phyloP scores from a whole-genome alignment of 306 rosid genomes.

The Trichosanthes cucumerina region DNA sequence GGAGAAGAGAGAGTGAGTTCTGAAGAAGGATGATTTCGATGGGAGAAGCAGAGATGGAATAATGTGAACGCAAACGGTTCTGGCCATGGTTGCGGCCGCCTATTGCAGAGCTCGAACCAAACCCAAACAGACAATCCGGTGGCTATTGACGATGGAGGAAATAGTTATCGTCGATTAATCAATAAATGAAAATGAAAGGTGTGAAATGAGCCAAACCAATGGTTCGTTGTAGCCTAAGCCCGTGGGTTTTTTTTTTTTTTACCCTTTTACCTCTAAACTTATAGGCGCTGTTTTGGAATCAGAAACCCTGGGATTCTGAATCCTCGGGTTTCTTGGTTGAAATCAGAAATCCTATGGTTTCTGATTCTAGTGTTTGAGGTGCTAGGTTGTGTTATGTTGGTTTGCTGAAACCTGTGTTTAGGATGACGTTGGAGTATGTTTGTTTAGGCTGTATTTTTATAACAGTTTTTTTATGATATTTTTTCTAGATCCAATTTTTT shows the following conservation, averaged over 20 bases:
- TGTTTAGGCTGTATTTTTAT: no score
- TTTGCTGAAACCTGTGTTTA: no score
- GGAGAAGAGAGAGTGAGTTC: conserved; percentile 26
- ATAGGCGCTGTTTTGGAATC: no score
- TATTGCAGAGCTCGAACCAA: neutral
- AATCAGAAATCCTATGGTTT: no score
- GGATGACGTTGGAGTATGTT: no score
- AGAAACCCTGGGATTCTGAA: no score
- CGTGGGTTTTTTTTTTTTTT: neutral
- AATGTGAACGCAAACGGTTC: conserved; percentile 33
- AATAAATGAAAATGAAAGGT: neutral
- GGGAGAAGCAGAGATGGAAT: conserved; percentile 47
- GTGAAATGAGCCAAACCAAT: neutral
- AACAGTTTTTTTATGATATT: no score
- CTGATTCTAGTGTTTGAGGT: no score
- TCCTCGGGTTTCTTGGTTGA: no score
- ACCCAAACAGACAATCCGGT: neutral
- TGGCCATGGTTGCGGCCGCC: conserved; percentile 34
- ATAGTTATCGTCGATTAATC: neutral
- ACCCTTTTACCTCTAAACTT: no score
- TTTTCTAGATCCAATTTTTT: no score
- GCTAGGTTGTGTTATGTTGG: no score
- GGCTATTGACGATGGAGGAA: neutral
- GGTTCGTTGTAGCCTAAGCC: neutral
- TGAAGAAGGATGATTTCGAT: conserved; percentile 36